These are phyloP conservation scores for Akanthomyces dipterigenus DNA, from an alignment of 2,329 filamentous ascomycete genomes.

Conservation along the genomic window DNA sequence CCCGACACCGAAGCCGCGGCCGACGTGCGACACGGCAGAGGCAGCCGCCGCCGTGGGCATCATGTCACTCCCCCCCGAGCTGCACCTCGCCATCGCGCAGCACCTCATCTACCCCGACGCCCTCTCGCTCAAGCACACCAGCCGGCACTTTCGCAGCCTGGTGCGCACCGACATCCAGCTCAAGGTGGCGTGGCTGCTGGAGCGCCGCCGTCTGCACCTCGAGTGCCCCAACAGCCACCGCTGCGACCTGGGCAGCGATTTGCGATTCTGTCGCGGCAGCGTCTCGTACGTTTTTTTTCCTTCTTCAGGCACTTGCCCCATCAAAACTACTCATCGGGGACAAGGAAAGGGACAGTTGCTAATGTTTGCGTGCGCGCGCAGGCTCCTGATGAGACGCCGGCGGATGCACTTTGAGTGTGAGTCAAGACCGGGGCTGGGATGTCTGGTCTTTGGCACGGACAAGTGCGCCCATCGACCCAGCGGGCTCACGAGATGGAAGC, in stretches of 20 bases:
- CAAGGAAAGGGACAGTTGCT: not conserved
- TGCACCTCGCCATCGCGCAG: conserved; percentile 56
- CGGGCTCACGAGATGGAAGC: conserved; percentile 37
- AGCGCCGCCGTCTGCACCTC: conserved; percentile 55
- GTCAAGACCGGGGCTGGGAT: conserved; percentile 48
- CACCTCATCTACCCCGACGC: conserved; percentile 64
- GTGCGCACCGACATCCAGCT: conserved; percentile 59
- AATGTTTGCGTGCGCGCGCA: conserved; percentile 19
- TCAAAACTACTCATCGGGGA: not conserved
- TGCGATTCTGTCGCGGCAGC: conserved; percentile 53
- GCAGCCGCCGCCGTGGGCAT: conserved; percentile 19
- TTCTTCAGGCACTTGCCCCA: not conserved
- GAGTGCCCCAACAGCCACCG: conserved; percentile 55
- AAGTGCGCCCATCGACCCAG: conserved; percentile 37
- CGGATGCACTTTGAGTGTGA: conserved; percentile 57
- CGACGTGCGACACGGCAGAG: not conserved
- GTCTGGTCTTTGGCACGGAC: conserved; percentile 45
- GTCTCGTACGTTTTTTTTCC: conserved; percentile 39
- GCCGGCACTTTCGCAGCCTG: conserved; percentile 54
- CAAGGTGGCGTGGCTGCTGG: conserved; percentile 63
- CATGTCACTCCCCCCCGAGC: conserved; percentile 53
- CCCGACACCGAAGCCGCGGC: too few species aligned
- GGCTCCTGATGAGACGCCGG: conserved; percentile 51
- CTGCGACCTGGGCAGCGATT: conserved; percentile 53
- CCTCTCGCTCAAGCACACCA: conserved; percentile 62